phyloP scores from a whole-genome alignment of 257 asterid genomes.

The Solanum arcanum region DNA sequence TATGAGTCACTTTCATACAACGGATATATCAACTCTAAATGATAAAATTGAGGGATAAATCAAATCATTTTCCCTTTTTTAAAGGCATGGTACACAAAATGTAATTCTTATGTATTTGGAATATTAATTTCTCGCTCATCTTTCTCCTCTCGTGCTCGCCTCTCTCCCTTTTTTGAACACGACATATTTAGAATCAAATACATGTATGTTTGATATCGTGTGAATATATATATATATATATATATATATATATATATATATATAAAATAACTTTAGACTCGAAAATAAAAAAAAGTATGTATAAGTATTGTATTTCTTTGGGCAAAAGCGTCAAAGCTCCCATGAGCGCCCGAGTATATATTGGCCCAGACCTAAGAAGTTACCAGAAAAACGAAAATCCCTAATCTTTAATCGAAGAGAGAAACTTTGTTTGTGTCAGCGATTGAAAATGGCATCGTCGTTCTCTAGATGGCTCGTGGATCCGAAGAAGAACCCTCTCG shows the following conservation, averaged over 20 bases:
- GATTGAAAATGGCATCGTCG: conserved; percentile 31
- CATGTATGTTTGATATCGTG: too few relatives aligned
- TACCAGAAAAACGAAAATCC: neutral
- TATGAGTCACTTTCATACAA: too few relatives aligned
- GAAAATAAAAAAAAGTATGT: too few relatives aligned
- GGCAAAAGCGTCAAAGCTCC: neutral
- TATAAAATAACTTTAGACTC: fast-evolving
- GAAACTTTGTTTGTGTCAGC: neutral
- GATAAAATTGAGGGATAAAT: too few relatives aligned
- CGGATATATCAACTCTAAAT: too few relatives aligned
- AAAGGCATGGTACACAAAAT: too few relatives aligned
- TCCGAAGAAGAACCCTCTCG: conserved; percentile 70
- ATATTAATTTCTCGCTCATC: neutral
- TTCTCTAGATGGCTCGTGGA: conserved; percentile 59
- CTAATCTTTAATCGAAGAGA: neutral
- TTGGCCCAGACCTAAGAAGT: neutral
- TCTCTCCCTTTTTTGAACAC: neutral
- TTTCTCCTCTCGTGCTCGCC: neutral
- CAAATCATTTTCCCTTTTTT: too few relatives aligned
- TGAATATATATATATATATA: too few relatives aligned
- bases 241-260: too few relatives aligned
- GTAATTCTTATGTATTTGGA: neutral
- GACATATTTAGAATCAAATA: too few relatives aligned
- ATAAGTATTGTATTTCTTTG: neutral
- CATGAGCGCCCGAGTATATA: neutral